phyloP scores from a whole-genome alignment of 306 rosid species.

The apple (Malus domestica) region ASM211411v1 NC_041805.1:24889001-24889500 shows the following conservation, averaged over 20 bases:
- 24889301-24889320: slow-evolving; percentile 19
- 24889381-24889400: slow-evolving; percentile 43
- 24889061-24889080: slow-evolving; percentile 98
- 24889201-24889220: neutral
- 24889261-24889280: slow-evolving; percentile 24
- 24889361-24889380: slow-evolving; percentile 31
- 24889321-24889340: slow-evolving; percentile 18
- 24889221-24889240: neutral
- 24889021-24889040: neutral
- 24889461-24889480: slow-evolving; percentile 21
- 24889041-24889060: slow-evolving; percentile 76
- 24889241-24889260: slow-evolving; percentile 29
- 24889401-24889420: slow-evolving; percentile 24
- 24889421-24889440: slow-evolving; percentile 20
- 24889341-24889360: slow-evolving; percentile 25
- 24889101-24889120: slow-evolving; percentile 80
- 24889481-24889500: slow-evolving; percentile 30
- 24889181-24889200: neutral
- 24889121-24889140: slow-evolving; percentile 8
- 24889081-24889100: slow-evolving; percentile 95
- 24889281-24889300: slow-evolving; percentile 5
- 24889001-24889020: neutral
- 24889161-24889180: neutral
- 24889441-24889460: slow-evolving; percentile 44
- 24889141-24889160: slow-evolving; percentile 19